Conservation (phyloP, 2,329 filamentous ascomycete species). For the Harringtonia lauricola region DNA sequence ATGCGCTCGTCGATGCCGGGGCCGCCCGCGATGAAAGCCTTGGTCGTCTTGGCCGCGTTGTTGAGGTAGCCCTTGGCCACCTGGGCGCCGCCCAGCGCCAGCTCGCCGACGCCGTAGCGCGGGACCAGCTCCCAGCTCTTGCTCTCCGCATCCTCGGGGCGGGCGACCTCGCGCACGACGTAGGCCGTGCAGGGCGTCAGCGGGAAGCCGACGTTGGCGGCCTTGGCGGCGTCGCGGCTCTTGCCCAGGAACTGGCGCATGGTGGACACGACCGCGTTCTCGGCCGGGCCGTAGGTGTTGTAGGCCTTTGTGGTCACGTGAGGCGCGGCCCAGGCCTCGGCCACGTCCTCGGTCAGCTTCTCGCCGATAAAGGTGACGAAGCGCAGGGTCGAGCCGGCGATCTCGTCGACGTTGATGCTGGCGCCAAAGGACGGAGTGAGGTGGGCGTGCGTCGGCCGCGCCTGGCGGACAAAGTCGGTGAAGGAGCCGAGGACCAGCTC, state of each 20-base stretch:
- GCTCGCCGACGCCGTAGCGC: slow-evolving; percentile 37
- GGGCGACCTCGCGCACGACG: slow-evolving; percentile 9
- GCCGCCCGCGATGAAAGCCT: slow-evolving; percentile 11
- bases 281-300: slow-evolving; percentile 18
- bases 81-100: slow-evolving; percentile 40
- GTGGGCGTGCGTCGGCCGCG: slow-evolving; percentile 27
- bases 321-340: slow-evolving; percentile 40
- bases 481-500: slow-evolving; percentile 41
- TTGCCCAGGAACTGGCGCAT: slow-evolving; percentile 15
- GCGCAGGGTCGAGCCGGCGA: slow-evolving; percentile 16
- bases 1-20: slow-evolving; percentile 11
- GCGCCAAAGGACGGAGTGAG: slow-evolving; percentile 8
- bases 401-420: slow-evolving; percentile 5
- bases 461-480: slow-evolving; percentile 34
- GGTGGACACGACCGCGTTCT: slow-evolving; percentile 14
- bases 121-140: slow-evolving; percentile 29
- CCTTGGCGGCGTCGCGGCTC: slow-evolving; percentile 11
- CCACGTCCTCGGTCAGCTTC: slow-evolving; percentile 45
- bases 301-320: slow-evolving; percentile 12
- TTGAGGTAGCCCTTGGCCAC: slow-evolving; percentile 46
- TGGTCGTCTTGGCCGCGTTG: slow-evolving; percentile 12
- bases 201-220: slow-evolving; percentile 16
- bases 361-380: slow-evolving; percentile 49
- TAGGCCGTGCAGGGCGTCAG: slow-evolving; percentile 12
- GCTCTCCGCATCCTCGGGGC: neutral